These are phyloP conservation scores for Lyophyllum decastes DNA, from an alignment of 768 basidiomycete species.

Conservation along the genomic window DNA sequence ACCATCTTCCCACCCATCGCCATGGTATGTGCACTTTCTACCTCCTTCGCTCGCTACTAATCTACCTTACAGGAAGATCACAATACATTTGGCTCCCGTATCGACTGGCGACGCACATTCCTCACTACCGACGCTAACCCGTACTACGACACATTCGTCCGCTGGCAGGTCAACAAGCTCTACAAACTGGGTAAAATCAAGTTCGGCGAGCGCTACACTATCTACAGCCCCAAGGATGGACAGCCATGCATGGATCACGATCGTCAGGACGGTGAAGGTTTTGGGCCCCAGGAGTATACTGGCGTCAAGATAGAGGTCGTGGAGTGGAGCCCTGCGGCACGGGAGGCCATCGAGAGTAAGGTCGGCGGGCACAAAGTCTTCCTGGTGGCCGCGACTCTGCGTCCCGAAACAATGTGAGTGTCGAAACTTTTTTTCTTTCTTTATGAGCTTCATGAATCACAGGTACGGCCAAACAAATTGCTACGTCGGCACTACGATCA, in stretches of 20 bases:
- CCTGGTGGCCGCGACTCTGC: constrained; percentile 93
- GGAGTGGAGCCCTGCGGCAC: constrained; percentile 76
- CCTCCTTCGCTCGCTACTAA: not conserved
- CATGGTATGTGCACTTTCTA: constrained; percentile 46
- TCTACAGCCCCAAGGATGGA: constrained; percentile 98
- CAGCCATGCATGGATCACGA: constrained; percentile 99
- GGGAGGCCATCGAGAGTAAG: constrained; percentile 61
- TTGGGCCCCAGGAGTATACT: constrained; percentile 96
- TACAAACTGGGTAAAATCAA: constrained; percentile 89
- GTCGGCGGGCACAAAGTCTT: constrained; percentile 81
- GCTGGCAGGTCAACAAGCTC: constrained; percentile 97
- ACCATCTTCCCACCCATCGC: constrained; percentile 96
- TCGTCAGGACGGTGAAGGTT: constrained; percentile 89
- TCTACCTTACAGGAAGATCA: constrained; percentile 54
- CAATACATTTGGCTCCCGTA: constrained; percentile 86
- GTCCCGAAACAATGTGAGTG: constrained; percentile 93
- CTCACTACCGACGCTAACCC: constrained; percentile 95
- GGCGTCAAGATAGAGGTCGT: constrained; percentile 92
- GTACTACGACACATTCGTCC: constrained; percentile 95
- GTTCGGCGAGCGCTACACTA: constrained; percentile 97
- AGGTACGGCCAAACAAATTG: constrained; percentile 99
- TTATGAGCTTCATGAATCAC: not conserved
- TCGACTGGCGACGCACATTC: constrained; percentile 97
- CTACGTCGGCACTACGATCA: constrained; percentile 88
- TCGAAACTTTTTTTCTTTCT: constrained; percentile 1